phyloP scores from a whole-genome alignment of 768 basidiomycete species.

The Brasilioporus rufonigricans region DNA sequence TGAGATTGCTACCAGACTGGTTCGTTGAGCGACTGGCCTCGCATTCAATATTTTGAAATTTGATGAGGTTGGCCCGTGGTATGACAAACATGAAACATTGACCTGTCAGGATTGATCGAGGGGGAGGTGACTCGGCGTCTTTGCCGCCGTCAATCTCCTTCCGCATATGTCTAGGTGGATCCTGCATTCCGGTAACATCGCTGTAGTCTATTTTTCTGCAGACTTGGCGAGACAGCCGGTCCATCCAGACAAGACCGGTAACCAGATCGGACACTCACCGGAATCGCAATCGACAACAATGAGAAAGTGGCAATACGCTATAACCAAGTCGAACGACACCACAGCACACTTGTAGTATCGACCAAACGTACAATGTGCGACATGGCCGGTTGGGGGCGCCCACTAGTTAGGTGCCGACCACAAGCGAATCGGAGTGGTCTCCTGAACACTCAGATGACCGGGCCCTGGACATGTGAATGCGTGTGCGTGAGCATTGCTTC shows the following conservation, averaged over 20 bases:
- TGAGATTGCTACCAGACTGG: not conserved
- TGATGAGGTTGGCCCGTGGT: constrained; percentile 3
- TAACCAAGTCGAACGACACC: not conserved
- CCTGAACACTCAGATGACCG: not conserved
- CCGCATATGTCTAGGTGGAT: constrained; percentile 37
- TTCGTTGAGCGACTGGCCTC: constrained; percentile 2
- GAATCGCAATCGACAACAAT: not conserved
- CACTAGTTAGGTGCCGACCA: not conserved
- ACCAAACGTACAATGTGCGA: too few species aligned
- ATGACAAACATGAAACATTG: constrained; percentile 44
- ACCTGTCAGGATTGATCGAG: constrained; percentile 44
- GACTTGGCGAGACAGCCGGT: constrained; percentile 4
- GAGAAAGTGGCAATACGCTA: not conserved
- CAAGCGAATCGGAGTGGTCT: not conserved
- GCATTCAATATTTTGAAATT: constrained; percentile 10
- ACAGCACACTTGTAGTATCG: not conserved
- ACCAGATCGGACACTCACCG: constrained; percentile 8
- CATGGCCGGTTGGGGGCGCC: too few species aligned
- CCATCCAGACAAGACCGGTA: not conserved
- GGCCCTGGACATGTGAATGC: not conserved
- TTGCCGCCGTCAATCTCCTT: constrained; percentile 18
- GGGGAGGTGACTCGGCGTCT: constrained; percentile 27
- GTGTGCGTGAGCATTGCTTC: not conserved
- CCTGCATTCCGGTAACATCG: constrained; percentile 39
- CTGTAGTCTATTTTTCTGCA: constrained; percentile 27